Evolutionary conservation across 2,329 filamentous ascomycete genomes (phyloP).

Genomic region (Neonectria hederae): DNA sequence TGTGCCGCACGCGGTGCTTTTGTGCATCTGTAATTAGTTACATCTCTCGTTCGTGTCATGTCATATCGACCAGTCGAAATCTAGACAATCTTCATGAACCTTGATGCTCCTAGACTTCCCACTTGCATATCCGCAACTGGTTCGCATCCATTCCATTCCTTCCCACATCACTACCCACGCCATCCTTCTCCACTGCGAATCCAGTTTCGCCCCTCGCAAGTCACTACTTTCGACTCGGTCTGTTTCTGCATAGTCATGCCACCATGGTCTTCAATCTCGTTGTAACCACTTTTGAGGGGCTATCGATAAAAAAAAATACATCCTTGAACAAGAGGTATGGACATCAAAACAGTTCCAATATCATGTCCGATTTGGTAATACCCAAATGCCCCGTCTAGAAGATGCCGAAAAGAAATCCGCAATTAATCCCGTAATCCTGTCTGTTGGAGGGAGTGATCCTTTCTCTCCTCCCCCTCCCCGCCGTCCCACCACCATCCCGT

Average conservation of each 20-base stretch:
- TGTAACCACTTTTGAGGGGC: conserved; percentile 6
- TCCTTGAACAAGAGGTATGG: neutral
- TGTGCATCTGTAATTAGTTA: neutral
- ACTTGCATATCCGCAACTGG: neutral
- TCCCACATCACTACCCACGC: conserved; percentile 6
- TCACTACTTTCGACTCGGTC: neutral
- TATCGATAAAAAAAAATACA: conserved; percentile 9
- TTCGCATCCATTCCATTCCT: neutral
- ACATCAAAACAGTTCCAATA: conserved; percentile 13
- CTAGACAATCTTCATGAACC: neutral
- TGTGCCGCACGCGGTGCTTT: neutral
- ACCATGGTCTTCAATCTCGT: neutral
- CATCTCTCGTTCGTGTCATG: neutral
- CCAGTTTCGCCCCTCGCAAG: conserved; percentile 3
- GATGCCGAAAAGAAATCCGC: conserved; percentile 17
- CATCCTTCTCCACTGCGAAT: neutral
- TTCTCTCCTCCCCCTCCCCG: neutral
- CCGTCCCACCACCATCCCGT: neutral
- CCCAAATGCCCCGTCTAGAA: conserved; percentile 24
- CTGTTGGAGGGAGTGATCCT: neutral
- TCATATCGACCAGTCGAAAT: neutral
- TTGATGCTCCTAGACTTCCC: neutral
- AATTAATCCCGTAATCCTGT: conserved; percentile 27
- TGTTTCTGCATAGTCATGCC: neutral
- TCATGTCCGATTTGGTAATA: conserved; percentile 10